These are phyloP conservation scores for Fusarium pilosicola DNA, from an alignment of 2,329 filamentous ascomycete species.

Conservation along the genomic window DNA sequence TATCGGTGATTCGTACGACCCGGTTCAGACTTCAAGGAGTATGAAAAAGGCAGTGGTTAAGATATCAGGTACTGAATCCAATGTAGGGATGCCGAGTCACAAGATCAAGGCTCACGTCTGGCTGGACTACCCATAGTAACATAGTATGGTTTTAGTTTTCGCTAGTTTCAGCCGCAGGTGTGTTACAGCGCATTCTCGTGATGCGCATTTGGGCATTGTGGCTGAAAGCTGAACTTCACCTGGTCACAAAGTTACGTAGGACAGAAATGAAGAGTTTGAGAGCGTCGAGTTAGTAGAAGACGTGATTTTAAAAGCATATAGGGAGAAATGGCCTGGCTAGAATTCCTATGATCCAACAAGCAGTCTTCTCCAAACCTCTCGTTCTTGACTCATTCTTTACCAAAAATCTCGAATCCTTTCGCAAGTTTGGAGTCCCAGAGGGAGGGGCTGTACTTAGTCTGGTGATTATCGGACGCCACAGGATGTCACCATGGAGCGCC, in stretches of 20 bases:
- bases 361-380: fast-evolving
- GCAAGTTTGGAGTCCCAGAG: not conserved
- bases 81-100: not conserved
- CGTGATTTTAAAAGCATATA: fast-evolving
- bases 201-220: not conserved
- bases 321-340: fast-evolving
- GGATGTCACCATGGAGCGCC: not conserved
- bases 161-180: not conserved
- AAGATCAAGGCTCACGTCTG: too few relatives aligned
- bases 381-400: not conserved
- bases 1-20: not conserved
- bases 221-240: not conserved
- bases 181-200: not conserved
- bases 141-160: not conserved
- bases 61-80: not conserved
- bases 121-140: too few relatives aligned
- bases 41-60: fast-evolving
- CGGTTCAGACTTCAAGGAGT: not conserved
- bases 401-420: not conserved
- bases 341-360: fast-evolving
- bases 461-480: not conserved
- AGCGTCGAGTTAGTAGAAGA: not conserved
- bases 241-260: not conserved
- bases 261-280: not conserved
- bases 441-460: not conserved